phyloP scores from a whole-genome alignment of 331 rosid species.

The Quercus tomentella region DNA sequence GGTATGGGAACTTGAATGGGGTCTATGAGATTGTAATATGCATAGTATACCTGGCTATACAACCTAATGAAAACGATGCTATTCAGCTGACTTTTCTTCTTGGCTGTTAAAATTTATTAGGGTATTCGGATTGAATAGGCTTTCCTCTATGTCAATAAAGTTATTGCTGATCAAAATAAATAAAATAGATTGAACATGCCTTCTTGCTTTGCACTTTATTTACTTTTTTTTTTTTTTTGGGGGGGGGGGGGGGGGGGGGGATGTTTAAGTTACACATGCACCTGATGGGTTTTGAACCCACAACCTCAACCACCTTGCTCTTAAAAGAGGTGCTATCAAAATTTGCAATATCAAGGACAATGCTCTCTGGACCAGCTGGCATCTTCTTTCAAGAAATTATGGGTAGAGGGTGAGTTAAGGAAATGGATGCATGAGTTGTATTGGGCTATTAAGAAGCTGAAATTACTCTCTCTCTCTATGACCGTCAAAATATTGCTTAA shows the following conservation, averaged over 20 bases:
- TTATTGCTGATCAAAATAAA: too few species aligned
- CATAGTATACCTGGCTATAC: background rate
- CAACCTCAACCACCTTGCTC: too few species aligned
- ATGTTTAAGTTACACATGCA: too few species aligned
- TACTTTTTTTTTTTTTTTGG: background rate
- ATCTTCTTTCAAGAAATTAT: background rate
- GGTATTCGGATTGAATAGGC: background rate
- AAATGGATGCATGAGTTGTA: background rate
- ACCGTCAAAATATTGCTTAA: background rate
- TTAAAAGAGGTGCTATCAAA: background rate
- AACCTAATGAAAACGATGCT: background rate
- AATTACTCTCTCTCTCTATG: too few species aligned
- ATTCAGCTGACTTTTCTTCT: background rate
- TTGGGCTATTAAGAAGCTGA: background rate
- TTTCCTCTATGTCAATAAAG: too few species aligned
- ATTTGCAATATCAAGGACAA: background rate
- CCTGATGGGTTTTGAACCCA: too few species aligned
- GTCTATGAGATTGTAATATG: background rate
- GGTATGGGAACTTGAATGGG: background rate
- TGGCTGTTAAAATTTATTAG: background rate
- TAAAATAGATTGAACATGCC: background rate
- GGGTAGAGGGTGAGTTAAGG: background rate
- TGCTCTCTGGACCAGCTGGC: background rate
- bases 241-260: too few species aligned
- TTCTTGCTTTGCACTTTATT: background rate